Percentiles rank a stretch among this genome's conserved stretches.
Conservation (phyloP, 2,329 filamentous ascomycete genomes). For the Cladophialophora chaetospira region DNA sequence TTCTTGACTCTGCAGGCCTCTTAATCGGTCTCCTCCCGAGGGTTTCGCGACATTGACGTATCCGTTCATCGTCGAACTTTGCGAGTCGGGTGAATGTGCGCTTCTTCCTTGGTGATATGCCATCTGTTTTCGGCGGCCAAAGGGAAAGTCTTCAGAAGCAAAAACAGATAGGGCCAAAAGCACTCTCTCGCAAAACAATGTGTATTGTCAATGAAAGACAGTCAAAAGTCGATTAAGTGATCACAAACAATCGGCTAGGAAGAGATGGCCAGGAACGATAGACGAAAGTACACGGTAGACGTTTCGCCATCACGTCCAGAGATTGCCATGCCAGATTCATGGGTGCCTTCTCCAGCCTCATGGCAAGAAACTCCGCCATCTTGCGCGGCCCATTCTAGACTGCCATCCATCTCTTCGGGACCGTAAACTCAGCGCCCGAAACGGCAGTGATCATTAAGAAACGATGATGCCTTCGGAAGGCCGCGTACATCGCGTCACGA, state of each 20-base stretch:
- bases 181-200: too few species aligned
- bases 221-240: too few species aligned
- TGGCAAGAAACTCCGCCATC: conserved; percentile 9
- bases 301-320: background rate
- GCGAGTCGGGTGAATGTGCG: background rate
- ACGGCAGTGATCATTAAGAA: background rate
- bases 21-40: background rate
- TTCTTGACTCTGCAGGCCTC: conserved; percentile 4
- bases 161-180: background rate
- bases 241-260: too few species aligned
- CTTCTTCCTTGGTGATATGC: conserved; percentile 2
- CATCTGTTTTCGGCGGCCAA: background rate
- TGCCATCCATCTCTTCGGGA: background rate
- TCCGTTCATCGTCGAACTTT: conserved; percentile 6
- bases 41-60: conserved; percentile 9
- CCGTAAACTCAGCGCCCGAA: background rate
- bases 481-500: background rate
- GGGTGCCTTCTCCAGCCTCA: conserved; percentile 1
- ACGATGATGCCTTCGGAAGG: background rate
- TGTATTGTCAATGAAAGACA: too few species aligned
- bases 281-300: background rate
- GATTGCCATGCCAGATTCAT: background rate
- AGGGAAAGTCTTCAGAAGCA: background rate
- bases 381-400: conserved; percentile 3
- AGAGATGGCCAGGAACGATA: background rate